These are phyloP conservation scores for Geotrichum carabidarum DNA, from an alignment of 1,139 yeast species.

Conservation along the genomic window DNA sequence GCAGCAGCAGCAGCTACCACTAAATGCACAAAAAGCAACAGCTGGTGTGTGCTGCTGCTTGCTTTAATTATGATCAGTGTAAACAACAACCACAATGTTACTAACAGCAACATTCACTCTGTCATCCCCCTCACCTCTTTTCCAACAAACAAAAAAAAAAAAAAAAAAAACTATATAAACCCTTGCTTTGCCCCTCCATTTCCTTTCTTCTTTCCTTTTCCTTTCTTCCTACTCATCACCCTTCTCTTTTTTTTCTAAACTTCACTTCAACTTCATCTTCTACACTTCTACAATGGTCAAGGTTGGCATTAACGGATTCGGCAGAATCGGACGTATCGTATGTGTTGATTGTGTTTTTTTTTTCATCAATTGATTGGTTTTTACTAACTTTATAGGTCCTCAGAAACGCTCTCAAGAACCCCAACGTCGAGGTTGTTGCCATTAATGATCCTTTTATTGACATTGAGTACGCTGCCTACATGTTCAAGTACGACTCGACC, in stretches of 20 bases:
- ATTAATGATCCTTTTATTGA: slow-evolving; percentile 81
- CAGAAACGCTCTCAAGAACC: slow-evolving; percentile 68
- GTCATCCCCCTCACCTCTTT: neutral
- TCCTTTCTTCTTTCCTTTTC: slow-evolving; percentile 1
- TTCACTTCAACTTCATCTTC: neutral
- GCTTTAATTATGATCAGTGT: no score
- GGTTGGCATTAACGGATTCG: slow-evolving; percentile 86
- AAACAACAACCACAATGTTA: no score
- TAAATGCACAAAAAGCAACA: no score
- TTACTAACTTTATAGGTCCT: slow-evolving; percentile 37
- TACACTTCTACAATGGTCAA: slow-evolving; percentile 34
- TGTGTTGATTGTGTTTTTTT: no score
- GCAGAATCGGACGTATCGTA: slow-evolving; percentile 77
- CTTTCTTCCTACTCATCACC: slow-evolving; percentile 1
- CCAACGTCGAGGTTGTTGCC: slow-evolving; percentile 70
- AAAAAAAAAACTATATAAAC: slow-evolving; percentile 14
- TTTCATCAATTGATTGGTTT: neutral
- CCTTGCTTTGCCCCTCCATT: slow-evolving; percentile 12
- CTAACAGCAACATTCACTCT: no score
- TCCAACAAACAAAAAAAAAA: neutral
- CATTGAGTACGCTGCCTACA: slow-evolving; percentile 78
- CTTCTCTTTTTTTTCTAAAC: slow-evolving; percentile 1
- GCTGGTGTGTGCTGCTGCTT: no score
- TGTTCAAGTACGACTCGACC: slow-evolving; percentile 86
- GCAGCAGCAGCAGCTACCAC: no score